A percentile compares a stretch with the other conserved stretches of the same genome.
These are phyloP conservation scores for Monilinia polystroma DNA, from an alignment of 2,329 filamentous ascomycete species.

Conservation along the genomic window DNA sequence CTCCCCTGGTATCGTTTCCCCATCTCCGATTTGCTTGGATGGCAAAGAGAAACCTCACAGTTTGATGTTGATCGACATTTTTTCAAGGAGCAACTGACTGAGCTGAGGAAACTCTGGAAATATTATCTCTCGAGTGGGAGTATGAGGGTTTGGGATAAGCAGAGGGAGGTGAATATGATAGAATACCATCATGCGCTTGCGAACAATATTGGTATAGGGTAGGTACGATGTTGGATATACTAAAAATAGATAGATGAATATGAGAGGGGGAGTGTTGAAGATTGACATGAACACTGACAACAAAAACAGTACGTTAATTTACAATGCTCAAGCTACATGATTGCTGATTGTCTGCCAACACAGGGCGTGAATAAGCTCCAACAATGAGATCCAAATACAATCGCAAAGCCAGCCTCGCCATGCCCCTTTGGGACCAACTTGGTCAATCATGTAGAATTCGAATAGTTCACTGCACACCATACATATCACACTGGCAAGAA, in stretches of 20 bases:
- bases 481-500: neutral
- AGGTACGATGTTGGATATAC: neutral
- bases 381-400: neutral
- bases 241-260: neutral
- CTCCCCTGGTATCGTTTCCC: no score
- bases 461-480: neutral
- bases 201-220: neutral
- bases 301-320: neutral
- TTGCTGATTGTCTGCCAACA: neutral
- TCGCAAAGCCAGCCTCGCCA: neutral
- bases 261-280: no score
- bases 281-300: neutral
- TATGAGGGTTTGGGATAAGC: no score
- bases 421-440: neutral
- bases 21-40: no score
- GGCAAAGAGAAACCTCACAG: no score
- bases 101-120: no score
- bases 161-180: neutral
- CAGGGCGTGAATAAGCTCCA: neutral
- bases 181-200: neutral
- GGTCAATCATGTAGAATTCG: neutral
- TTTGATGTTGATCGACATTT: no score
- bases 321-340: neutral
- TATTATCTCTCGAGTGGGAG: neutral
- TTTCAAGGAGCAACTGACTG: neutral